Conservation (phyloP, 805 yeast species). For the Sungouiozyma intestinalis region DNA sequence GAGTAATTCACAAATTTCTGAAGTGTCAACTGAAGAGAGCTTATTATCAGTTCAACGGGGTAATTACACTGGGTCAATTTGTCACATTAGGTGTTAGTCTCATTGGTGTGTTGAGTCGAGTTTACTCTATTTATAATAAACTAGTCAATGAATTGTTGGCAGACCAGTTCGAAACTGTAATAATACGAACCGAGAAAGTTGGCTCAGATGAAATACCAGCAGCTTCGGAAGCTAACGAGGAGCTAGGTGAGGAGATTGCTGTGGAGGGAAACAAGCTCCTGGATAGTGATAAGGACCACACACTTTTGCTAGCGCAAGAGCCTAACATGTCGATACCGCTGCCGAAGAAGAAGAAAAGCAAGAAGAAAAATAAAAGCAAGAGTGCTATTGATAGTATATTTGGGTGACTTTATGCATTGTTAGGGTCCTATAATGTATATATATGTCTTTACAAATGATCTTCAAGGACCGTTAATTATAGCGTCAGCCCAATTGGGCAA, state of each 20-base stretch:
- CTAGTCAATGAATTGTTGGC: not conserved
- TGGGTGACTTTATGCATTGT: slow-evolving; percentile 31
- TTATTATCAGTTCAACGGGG: slow-evolving; percentile 52
- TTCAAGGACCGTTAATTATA: slow-evolving; percentile 10
- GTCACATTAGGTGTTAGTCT: slow-evolving; percentile 62
- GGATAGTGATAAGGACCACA: no score
- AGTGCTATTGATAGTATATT: slow-evolving; percentile 69
- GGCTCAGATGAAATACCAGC: not conserved
- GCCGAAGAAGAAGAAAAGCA: slow-evolving; percentile 22
- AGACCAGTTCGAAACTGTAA: not conserved
- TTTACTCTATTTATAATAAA: slow-evolving; percentile 24
- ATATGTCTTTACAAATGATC: not conserved
- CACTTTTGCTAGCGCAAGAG: no score
- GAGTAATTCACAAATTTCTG: slow-evolving; percentile 21
- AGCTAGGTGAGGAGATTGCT: slow-evolving; percentile 23
- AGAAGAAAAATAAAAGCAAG: slow-evolving; percentile 38
- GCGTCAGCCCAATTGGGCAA: slow-evolving; percentile 70
- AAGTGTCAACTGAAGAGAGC: slow-evolving; percentile 36
- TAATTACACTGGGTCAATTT: slow-evolving; percentile 69
- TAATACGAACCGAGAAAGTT: not conserved
- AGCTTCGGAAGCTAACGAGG: slow-evolving; percentile 15
- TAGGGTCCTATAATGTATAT: not conserved
- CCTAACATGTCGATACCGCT: no score
- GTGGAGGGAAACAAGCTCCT: not conserved
- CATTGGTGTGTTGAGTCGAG: slow-evolving; percentile 43